phyloP scores from a whole-genome alignment of 768 basidiomycete genomes.

The Kwoniella sp. region DNA sequence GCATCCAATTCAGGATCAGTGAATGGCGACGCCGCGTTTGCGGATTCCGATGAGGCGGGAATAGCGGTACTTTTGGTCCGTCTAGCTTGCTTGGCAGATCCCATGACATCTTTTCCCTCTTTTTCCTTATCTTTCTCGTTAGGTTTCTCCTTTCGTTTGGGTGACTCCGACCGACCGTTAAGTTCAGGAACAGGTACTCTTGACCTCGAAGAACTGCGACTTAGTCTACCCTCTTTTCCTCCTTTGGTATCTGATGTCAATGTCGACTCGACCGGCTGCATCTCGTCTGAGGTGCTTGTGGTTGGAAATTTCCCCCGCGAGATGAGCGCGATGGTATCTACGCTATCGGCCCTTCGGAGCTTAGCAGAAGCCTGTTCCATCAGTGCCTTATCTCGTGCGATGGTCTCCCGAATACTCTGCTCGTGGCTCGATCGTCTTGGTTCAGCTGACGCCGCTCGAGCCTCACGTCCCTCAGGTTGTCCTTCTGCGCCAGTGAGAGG shows the following conservation, averaged over 20 bases:
- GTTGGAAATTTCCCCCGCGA: not conserved
- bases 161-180: not conserved
- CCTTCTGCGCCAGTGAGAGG: too few relatives aligned
- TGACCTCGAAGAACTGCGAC: not conserved
- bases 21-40: not conserved
- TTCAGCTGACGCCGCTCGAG: too few relatives aligned
- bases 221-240: not conserved
- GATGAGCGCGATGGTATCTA: conserved; percentile 4
- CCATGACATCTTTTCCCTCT: not conserved
- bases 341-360: conserved; percentile 3
- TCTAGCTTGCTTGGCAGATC: not conserved
- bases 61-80: not conserved
- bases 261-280: too few relatives aligned
- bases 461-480: too few relatives aligned
- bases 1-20: too few relatives aligned
- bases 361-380: not conserved
- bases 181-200: not conserved
- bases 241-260: not conserved
- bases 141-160: not conserved
- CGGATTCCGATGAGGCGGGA: not conserved
- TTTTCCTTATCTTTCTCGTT: not conserved
- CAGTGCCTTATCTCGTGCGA: not conserved
- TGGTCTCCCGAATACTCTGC: not conserved
- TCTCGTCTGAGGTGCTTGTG: not conserved
- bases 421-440: not conserved